Conservation (phyloP, 306 rosid species). For the Lathyrus aphaca region DNA sequence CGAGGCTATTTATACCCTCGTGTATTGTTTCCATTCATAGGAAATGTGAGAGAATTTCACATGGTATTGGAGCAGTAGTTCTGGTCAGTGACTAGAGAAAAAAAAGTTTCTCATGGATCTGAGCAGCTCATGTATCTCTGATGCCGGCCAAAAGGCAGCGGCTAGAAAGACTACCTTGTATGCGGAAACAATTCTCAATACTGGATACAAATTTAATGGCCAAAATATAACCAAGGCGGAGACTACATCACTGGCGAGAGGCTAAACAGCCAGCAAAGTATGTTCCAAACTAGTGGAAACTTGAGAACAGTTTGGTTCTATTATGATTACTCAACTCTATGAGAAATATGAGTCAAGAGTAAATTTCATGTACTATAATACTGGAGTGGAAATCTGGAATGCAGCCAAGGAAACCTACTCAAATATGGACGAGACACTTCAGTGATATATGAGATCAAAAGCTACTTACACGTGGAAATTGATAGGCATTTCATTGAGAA, state of each 20-base stretch:
- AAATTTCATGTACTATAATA: background rate
- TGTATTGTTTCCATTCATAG: background rate
- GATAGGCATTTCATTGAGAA: background rate
- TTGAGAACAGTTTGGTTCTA: background rate
- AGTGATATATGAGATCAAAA: background rate
- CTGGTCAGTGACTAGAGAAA: background rate
- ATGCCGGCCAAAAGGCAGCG: background rate
- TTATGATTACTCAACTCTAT: background rate
- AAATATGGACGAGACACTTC: constrained; percentile 1
- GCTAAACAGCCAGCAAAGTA: background rate
- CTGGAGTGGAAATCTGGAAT: background rate
- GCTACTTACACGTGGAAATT: background rate
- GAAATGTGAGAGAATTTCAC: background rate
- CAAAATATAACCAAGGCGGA: background rate
- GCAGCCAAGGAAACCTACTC: background rate
- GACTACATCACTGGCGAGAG: background rate
- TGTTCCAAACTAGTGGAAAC: background rate
- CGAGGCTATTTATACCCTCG: background rate
- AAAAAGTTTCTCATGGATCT: background rate
- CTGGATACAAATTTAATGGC: background rate
- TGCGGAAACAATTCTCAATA: background rate
- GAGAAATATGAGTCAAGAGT: background rate
- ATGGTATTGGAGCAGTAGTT: constrained; percentile 4
- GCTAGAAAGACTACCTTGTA: background rate
- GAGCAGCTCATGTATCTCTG: background rate